Conservation (phyloP, 2,329 filamentous ascomycete genomes). For the Neonectria sp. region DNA sequence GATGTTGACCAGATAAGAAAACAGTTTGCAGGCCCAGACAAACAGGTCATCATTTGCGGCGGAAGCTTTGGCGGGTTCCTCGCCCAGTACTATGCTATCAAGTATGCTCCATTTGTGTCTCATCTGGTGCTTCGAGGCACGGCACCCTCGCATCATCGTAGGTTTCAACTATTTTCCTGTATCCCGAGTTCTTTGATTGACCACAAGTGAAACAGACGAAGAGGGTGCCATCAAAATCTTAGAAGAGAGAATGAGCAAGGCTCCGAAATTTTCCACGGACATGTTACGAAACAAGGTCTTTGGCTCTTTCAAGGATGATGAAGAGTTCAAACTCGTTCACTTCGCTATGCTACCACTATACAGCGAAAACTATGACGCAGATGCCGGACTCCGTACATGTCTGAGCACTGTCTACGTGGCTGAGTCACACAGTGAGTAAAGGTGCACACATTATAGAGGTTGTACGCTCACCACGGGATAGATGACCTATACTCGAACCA, state of each 20-base stretch:
- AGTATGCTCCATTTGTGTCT: constrained; percentile 26
- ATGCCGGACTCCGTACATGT: constrained; percentile 24
- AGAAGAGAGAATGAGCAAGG: constrained; percentile 31
- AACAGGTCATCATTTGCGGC: constrained; percentile 33
- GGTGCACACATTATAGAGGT: background rate
- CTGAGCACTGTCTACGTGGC: constrained; percentile 36
- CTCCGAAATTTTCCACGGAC: constrained; percentile 31
- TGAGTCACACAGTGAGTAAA: constrained; percentile 37
- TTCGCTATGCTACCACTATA: constrained; percentile 41
- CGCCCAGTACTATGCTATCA: constrained; percentile 38
- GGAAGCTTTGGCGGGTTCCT: constrained; percentile 40
- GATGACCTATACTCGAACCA: constrained; percentile 35
- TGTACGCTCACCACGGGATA: background rate
- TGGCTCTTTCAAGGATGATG: constrained; percentile 31
- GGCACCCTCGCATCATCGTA: constrained; percentile 38
- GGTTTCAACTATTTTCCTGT: background rate
- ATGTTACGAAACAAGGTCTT: constrained; percentile 38
- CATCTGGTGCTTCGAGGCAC: constrained; percentile 37
- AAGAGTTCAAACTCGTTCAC: constrained; percentile 35
- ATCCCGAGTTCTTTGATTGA: background rate
- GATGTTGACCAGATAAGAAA: constrained; percentile 33
- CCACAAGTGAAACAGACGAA: constrained; percentile 23
- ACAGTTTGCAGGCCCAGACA: constrained; percentile 24
- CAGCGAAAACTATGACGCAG: constrained; percentile 33
- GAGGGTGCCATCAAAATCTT: constrained; percentile 35